Evolutionary conservation across 2,329 filamentous ascomycete genomes (phyloP).

Genomic region (Epichloe typhina): DNA sequence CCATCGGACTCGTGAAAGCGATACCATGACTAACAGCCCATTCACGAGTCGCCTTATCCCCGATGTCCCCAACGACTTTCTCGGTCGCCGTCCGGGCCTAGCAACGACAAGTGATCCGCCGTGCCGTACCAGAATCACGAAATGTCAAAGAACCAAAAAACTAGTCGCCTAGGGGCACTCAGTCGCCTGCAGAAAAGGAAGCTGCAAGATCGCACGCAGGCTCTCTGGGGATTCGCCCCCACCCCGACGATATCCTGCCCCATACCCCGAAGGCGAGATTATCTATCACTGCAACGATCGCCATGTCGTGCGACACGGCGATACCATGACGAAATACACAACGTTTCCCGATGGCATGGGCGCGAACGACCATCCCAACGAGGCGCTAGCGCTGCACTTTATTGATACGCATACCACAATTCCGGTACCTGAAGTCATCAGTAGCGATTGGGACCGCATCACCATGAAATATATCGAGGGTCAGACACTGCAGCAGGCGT

Average conservation of each 20-base stretch:
- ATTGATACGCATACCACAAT: constrained; percentile 13
- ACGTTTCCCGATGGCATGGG: constrained; percentile 9
- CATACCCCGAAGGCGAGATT: constrained; percentile 11
- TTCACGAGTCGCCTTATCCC: too few species aligned
- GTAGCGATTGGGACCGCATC: constrained; percentile 15
- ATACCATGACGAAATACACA: constrained; percentile 12
- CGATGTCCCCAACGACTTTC: too few species aligned
- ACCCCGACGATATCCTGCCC: constrained; percentile 7
- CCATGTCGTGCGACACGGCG: constrained; percentile 9
- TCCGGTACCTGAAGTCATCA: constrained; percentile 13
- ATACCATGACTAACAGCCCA: too few species aligned
- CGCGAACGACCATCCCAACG: background rate
- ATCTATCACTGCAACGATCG: constrained; percentile 6
- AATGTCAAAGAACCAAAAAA: too few species aligned
- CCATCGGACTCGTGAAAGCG: too few species aligned
- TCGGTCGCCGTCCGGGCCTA: too few species aligned
- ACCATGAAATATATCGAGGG: constrained; percentile 15
- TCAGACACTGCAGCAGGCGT: constrained; percentile 10
- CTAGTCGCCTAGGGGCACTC: background rate
- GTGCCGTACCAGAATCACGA: too few species aligned
- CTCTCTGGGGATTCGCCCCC: constrained; percentile 7
- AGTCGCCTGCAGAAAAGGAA: background rate
- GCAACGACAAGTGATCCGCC: too few species aligned
- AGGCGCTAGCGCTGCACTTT: constrained; percentile 7
- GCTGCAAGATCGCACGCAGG: background rate